Evolutionary conservation across 768 basidiomycete species (phyloP).

Genomic region (Tricholoma flavovirens): DNA sequence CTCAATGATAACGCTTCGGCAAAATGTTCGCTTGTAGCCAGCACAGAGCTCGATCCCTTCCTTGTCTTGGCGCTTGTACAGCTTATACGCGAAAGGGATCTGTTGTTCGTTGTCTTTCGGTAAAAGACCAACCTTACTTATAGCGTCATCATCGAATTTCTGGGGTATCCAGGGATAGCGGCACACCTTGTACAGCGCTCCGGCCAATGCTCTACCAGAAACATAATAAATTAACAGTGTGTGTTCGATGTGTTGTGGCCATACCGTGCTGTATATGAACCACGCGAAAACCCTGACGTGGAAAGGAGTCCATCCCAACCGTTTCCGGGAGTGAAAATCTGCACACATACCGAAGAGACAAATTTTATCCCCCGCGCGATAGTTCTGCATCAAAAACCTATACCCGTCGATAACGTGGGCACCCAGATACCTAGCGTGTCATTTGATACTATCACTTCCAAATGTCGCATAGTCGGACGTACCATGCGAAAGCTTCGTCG

Average conservation of each 20-base stretch:
- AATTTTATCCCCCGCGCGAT: constrained; percentile 64
- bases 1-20: constrained; percentile 60
- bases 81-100: constrained; percentile 67
- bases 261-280: constrained; percentile 39
- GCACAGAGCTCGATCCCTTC: constrained; percentile 41
- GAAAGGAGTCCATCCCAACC: not conserved
- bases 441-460: not conserved
- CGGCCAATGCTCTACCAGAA: constrained; percentile 60
- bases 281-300: constrained; percentile 66
- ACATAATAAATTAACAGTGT: not conserved
- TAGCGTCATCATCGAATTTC: not conserved
- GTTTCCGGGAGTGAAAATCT: constrained; percentile 2
- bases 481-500: constrained; percentile 75
- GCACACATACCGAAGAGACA: constrained; percentile 57
- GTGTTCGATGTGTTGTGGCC: not conserved
- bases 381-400: constrained; percentile 74
- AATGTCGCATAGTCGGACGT: constrained; percentile 10
- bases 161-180: not conserved
- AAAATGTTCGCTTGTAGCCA: constrained; percentile 73
- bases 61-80: constrained; percentile 52
- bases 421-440: constrained; percentile 52
- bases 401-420: constrained; percentile 73
- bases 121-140: constrained; percentile 62
- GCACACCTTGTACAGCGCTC: constrained; percentile 62
- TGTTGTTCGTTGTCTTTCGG: constrained; percentile 64